A percentile compares a stretch with the other conserved stretches of the same genome.
phyloP scores from a whole-genome alignment of 148 eudicot genomes.

The Polygonum aviculare region DNA sequence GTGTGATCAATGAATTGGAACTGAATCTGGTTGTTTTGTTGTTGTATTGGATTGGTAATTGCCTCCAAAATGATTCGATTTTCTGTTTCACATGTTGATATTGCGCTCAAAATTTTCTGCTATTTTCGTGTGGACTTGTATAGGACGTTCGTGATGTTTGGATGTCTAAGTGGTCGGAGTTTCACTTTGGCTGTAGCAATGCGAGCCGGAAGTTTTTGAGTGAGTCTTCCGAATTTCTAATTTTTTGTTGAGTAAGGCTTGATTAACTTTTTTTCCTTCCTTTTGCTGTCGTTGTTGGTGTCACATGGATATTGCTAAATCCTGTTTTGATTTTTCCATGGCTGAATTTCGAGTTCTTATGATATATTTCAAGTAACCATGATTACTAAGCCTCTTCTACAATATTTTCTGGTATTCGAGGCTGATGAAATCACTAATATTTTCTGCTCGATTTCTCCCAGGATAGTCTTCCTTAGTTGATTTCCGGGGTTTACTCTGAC shows the following conservation, averaged over 20 bases:
- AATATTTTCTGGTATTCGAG: too few species aligned
- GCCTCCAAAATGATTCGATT: neutral
- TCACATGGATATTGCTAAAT: too few species aligned
- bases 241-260: too few species aligned
- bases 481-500: constrained; percentile 58
- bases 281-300: too few species aligned
- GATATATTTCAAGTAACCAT: too few species aligned
- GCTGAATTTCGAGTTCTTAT: too few species aligned
- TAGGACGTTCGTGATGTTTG: constrained; percentile 42
- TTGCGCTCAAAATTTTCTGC: neutral
- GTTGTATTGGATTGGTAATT: neutral
- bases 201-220: constrained; percentile 19
- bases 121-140: constrained; percentile 5
- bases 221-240: too few species aligned
- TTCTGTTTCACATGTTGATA: neutral
- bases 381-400: too few species aligned
- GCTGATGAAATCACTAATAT: too few species aligned
- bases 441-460: too few species aligned
- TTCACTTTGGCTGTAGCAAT: constrained; percentile 60
- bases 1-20: neutral
- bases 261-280: too few species aligned
- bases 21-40: neutral
- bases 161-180: constrained; percentile 47
- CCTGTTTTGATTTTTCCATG: too few species aligned
- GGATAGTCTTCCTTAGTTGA: constrained; percentile 64